A percentile compares a stretch with the other conserved stretches of the same genome.
These are phyloP conservation scores for Magnaporthiopsis rhizophila DNA, from an alignment of 2,329 filamentous ascomycete genomes.

Conservation along the genomic window DNA sequence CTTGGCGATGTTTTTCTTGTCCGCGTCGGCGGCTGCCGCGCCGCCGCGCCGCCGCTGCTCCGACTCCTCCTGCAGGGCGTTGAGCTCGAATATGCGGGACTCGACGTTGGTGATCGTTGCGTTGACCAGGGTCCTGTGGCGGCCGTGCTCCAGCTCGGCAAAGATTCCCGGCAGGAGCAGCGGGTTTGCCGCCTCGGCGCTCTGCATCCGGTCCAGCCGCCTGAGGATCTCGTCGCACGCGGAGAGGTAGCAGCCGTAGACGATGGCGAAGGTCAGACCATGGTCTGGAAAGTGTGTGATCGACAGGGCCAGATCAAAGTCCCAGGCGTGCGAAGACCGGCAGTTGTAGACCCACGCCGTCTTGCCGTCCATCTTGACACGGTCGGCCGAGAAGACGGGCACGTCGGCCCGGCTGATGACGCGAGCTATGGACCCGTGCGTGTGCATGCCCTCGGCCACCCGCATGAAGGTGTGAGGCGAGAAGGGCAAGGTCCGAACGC, in stretches of 20 bases:
- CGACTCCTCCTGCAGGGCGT: constrained; percentile 10
- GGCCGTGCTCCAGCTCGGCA: constrained; percentile 20
- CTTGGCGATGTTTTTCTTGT: constrained; percentile 12
- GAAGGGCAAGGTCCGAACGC: constrained; percentile 16
- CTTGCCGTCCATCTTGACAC: constrained; percentile 10
- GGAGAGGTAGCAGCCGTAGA: constrained; percentile 16
- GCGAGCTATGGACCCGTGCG: constrained; percentile 17
- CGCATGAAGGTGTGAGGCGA: constrained; percentile 12
- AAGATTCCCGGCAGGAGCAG: constrained; percentile 22
- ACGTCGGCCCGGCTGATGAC: constrained; percentile 17
- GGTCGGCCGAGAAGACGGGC: constrained; percentile 15
- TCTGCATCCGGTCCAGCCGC: constrained; percentile 8
- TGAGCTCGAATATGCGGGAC: constrained; percentile 15
- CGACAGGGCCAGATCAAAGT: constrained; percentile 18
- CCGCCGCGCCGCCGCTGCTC: neutral
- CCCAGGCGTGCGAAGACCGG: constrained; percentile 19
- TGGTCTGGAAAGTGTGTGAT: constrained; percentile 18
- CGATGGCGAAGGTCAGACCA: constrained; percentile 15
- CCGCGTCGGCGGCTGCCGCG: neutral
- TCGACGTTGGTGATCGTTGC: constrained; percentile 17
- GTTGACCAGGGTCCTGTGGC: constrained; percentile 16
- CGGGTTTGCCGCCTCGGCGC: constrained; percentile 15
- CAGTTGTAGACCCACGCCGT: constrained; percentile 20
- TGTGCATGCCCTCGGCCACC: constrained; percentile 13
- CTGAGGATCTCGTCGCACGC: constrained; percentile 14